Evolutionary conservation across 2,329 filamentous ascomycete genomes (phyloP).

Genomic region (Sporothrix mexicana): DNA sequence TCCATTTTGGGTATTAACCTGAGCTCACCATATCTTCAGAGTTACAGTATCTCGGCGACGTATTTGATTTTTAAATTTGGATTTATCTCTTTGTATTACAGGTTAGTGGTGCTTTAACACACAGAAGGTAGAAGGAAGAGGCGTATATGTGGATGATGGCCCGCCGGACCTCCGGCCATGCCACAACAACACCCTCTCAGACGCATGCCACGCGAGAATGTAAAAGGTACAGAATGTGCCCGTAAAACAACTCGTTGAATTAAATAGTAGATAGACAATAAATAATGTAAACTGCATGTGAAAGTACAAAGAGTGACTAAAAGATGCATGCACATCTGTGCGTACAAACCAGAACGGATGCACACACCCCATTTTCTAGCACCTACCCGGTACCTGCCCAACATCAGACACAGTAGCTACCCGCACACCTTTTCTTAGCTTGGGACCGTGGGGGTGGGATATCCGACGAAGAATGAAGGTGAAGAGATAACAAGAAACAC

Average conservation of each 20-base stretch:
- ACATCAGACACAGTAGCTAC: background rate
- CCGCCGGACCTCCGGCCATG: slow-evolving; percentile 28
- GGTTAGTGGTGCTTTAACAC: background rate
- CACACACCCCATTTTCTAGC: background rate
- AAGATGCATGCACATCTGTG: background rate
- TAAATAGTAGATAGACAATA: background rate
- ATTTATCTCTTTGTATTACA: background rate
- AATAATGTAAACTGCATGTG: slow-evolving; percentile 1
- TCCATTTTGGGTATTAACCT: too few species aligned
- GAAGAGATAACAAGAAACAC: background rate
- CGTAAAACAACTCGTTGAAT: too few species aligned
- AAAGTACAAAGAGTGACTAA: background rate
- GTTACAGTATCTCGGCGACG: background rate
- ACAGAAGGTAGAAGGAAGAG: background rate
- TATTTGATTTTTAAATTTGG: too few species aligned
- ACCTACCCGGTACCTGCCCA: background rate
- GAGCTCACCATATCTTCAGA: background rate
- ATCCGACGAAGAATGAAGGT: background rate
- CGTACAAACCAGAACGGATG: background rate
- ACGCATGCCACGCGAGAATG: background rate
- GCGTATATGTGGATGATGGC: background rate
- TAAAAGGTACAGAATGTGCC: background rate
- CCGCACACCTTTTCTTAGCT: slow-evolving; percentile 6
- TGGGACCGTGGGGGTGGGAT: background rate
- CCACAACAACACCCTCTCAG: background rate